Evolutionary conservation across 169 alveolate species (phyloP).

Genomic region (Cryptosporidium ubiquitum): DNA sequence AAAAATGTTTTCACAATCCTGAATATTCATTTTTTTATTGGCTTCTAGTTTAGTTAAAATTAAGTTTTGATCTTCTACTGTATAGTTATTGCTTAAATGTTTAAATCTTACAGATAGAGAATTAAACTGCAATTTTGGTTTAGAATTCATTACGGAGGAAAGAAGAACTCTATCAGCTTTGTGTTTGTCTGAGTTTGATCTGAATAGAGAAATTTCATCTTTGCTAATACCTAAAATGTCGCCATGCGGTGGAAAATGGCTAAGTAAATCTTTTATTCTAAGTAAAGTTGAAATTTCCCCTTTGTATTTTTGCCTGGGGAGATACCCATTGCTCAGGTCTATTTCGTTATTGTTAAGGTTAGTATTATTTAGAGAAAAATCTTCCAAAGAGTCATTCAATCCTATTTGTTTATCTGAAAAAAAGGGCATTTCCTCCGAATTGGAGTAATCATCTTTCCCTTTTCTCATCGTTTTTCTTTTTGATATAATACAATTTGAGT

Average conservation of each 20-base stretch:
- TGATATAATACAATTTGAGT: not conserved
- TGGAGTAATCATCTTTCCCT: not conserved
- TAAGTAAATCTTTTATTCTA: not conserved
- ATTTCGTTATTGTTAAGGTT: not conserved
- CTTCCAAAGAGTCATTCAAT: not conserved
- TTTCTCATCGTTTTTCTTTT: not conserved
- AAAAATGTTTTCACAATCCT: not conserved
- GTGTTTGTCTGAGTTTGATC: conserved; percentile 45
- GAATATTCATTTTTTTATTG: not conserved
- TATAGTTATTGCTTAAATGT: not conserved
- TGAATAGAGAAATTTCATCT: conserved; percentile 11
- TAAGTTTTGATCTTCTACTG: not conserved
- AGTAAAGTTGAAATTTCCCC: not conserved
- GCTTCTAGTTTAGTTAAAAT: not conserved
- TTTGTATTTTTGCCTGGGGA: not conserved
- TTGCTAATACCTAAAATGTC: conserved; percentile 50
- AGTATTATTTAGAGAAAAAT: not conserved
- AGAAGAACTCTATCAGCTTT: conserved; percentile 25
- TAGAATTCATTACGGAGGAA: conserved; percentile 63
- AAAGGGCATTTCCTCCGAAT: not conserved
- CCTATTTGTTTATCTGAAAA: not conserved
- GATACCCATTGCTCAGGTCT: not conserved
- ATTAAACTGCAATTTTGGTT: not conserved
- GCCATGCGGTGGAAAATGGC: conserved; percentile 41
- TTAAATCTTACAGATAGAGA: conserved; percentile 26